Percentiles rank a stretch among this genome's conserved stretches.
These are phyloP conservation scores for Heterobasidion irregulare DNA, from an alignment of 1,284 basidiomycete genomes.

Conservation along the genomic window DNA sequence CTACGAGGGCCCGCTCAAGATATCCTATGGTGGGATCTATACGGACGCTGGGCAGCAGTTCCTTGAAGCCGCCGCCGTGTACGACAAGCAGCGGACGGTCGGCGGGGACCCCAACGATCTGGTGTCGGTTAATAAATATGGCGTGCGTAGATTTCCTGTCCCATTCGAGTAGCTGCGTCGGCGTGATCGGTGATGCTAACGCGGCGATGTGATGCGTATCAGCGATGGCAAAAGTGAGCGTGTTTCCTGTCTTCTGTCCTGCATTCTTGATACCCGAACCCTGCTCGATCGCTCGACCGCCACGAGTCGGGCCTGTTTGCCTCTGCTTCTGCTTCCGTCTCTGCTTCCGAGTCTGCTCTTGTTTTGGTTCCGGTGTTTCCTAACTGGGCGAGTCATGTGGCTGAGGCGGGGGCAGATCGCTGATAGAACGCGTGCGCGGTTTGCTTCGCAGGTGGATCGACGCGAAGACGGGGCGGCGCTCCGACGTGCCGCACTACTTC, in stretches of 20 bases:
- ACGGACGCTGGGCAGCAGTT: conserved; percentile 36
- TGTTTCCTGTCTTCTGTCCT: too few relatives aligned
- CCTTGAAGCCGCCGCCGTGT: conserved; percentile 31
- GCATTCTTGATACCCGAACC: too few relatives aligned
- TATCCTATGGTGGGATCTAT: conserved; percentile 31
- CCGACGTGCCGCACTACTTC: conserved; percentile 9
- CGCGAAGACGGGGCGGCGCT: conserved; percentile 10
- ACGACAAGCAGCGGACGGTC: conserved; percentile 34
- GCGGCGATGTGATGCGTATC: background rate
- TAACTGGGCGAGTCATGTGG: too few relatives aligned
- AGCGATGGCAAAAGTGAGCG: conserved; percentile 31
- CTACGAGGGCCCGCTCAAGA: conserved; percentile 40
- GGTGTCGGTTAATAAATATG: conserved; percentile 30
- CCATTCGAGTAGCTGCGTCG: background rate
- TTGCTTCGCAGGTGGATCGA: conserved; percentile 9
- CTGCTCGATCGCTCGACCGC: too few relatives aligned
- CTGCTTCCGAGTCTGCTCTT: too few relatives aligned
- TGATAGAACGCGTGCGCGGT: background rate
- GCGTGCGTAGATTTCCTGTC: conserved; percentile 24
- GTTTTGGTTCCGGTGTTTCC: too few relatives aligned
- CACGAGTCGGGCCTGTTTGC: background rate
- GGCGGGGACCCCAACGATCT: conserved; percentile 37
- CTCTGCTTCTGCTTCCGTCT: too few relatives aligned
- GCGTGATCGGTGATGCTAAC: too few relatives aligned
- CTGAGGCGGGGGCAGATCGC: too few relatives aligned